A percentile compares a stretch with the other conserved stretches of the same genome.
Evolutionary conservation across 768 basidiomycete genomes (phyloP).

Genomic region (Galerina marginata): DNA sequence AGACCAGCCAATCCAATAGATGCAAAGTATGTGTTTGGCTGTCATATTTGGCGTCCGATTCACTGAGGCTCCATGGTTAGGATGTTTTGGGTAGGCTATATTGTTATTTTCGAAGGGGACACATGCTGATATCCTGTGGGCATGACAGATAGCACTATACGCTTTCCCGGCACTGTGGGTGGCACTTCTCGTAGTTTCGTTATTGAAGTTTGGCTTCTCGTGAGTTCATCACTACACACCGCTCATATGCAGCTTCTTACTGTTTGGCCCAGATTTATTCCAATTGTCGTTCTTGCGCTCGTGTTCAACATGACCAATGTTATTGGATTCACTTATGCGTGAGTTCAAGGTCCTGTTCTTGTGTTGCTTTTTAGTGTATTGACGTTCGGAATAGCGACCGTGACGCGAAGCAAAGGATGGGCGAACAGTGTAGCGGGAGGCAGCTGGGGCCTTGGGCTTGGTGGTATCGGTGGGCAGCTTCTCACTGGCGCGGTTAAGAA

Average conservation of each 20-base stretch:
- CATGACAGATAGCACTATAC: conserved; percentile 79
- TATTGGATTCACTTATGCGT: conserved; percentile 97
- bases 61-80: conserved; percentile 43
- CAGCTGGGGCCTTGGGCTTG: conserved; percentile 74
- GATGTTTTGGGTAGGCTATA: conserved; percentile 85
- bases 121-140: neutral
- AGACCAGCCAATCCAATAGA: conserved; percentile 88
- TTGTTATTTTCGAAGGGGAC: neutral
- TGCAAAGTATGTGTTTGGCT: conserved; percentile 63
- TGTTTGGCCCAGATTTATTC: conserved; percentile 75
- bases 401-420: conserved; percentile 93
- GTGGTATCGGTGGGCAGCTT: conserved; percentile 85
- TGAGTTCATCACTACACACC: conserved; percentile 43
- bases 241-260: conserved; percentile 2
- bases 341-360: conserved; percentile 32
- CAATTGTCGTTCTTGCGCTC: conserved; percentile 91
- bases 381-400: conserved; percentile 62
- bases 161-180: conserved; percentile 89
- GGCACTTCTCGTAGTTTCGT: conserved; percentile 83
- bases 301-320: conserved; percentile 97
- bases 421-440: conserved; percentile 75
- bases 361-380: conserved; percentile 9
- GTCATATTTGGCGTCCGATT: neutral
- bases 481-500: conserved; percentile 83
- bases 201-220: conserved; percentile 89